Evolutionary conservation across 177 flowering plant genomes (phyloP), one percentile per base, ranked within the genome.

Genomic region (Vitis hybrid): DNA sequence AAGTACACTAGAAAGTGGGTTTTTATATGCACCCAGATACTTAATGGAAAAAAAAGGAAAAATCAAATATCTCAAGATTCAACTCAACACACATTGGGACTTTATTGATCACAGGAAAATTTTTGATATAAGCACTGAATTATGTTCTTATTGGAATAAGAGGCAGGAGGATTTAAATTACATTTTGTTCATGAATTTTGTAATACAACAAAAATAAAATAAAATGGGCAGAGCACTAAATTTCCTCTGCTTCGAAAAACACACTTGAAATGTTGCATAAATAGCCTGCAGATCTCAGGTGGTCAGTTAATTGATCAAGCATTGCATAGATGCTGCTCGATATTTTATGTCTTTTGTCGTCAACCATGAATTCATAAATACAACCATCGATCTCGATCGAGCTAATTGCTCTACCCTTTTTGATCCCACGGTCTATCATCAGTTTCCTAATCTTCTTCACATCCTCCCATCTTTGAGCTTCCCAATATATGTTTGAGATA

Each of bases 401-500:
- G 70, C 92, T 86, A 63, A 76, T 63, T 6, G 80, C 89, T 70
- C 60, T 76, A 51, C 68, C 62, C 74, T 87, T 87, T 18, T 62
- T 69, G 31, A 82, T 67, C 3, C 84, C 78, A 12, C 29, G 59
- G 8, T 79, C 81, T 51, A 76, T 83, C 86, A 86, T 88, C 39
- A 88, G 19, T 48, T 80, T 82, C 75, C 92, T 67, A 1, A 86
- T 74, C 60, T 72, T 82, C 74, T 77, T 77, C 72, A 81, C 71
- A 52, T 82, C 85, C 22, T 85, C 84, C 92, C 90, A 86, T 65
- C 78, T 75, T 31, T 70, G 58, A 53, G 84, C 83, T 68, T 86
- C 89, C 57, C 74, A 70, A 67, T 62, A 84, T 48, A 87, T 80
- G 67, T 87, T 87, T 51, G 91, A 77, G 15, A 88, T 68, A 6